Evolutionary conservation across 257 asterid genomes (phyloP).

Genomic region (Solanum chmielewskii): DNA sequence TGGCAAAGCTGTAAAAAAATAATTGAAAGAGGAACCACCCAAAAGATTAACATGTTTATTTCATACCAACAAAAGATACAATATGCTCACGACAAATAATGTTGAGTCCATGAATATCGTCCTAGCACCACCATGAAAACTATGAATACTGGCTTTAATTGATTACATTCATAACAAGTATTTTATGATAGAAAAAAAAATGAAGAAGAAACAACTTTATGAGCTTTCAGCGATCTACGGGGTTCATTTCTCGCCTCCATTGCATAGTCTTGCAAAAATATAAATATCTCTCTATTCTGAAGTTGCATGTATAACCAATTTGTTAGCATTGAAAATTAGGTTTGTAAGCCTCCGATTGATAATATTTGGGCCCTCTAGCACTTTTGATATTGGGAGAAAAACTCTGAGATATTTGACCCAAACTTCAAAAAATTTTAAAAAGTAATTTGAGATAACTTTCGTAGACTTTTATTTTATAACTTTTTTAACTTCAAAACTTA

Average conservation of each 20-base stretch:
- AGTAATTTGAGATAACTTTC: neutral
- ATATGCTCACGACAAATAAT: neutral
- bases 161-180: neutral
- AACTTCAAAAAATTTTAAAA: no score
- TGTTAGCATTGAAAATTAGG: neutral
- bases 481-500: neutral
- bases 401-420: neutral
- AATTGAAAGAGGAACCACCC: neutral
- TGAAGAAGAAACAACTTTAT: neutral
- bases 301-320: neutral
- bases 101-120: neutral
- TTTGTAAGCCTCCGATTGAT: no score
- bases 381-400: neutral
- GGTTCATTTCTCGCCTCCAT: neutral
- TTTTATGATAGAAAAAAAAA: neutral
- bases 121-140: neutral
- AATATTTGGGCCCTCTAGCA: neutral
- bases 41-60: neutral
- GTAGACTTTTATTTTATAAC: neutral
- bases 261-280: neutral
- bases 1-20: neutral
- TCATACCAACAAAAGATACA: neutral
- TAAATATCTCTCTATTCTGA: neutral
- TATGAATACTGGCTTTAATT: neutral
- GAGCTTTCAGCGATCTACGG: neutral